Conservation (phyloP, 306 rosid genomes). For the Lagenaria siceraria region DNA sequence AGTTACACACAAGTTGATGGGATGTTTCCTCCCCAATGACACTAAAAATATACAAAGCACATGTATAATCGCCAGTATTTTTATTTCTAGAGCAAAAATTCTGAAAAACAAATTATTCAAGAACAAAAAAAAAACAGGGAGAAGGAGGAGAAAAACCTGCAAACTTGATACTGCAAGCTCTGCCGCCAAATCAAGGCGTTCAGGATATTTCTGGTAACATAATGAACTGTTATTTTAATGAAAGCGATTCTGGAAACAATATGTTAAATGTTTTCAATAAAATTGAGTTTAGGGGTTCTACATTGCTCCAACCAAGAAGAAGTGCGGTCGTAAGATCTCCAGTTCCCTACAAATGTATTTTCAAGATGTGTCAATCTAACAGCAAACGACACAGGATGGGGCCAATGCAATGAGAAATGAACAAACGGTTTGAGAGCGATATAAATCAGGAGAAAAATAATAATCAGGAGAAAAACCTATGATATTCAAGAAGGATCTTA, state of each 20-base stretch:
- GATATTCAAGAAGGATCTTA: neutral
- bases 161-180: slow-evolving; percentile 81
- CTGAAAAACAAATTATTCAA: neutral
- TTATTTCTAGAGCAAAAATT: neutral
- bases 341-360: slow-evolving; percentile 52
- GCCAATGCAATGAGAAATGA: neutral
- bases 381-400: neutral
- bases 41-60: neutral
- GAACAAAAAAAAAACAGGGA: neutral
- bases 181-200: slow-evolving; percentile 56
- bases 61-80: neutral
- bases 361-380: neutral
- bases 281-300: slow-evolving; percentile 25
- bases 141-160: slow-evolving; percentile 40
- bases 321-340: slow-evolving; percentile 89
- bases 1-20: neutral
- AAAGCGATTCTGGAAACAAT: neutral
- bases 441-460: neutral
- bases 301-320: slow-evolving; percentile 93
- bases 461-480: neutral
- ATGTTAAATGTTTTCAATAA: slow-evolving; percentile 3
- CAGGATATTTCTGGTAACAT: slow-evolving; percentile 52
- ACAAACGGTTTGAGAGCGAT: neutral
- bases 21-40: neutral
- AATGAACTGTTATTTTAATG: slow-evolving; percentile 4